Evolutionary conservation across 1,139 yeast genomes (phyloP).

Genomic region (Saccharomyces pastorianus): DNA sequence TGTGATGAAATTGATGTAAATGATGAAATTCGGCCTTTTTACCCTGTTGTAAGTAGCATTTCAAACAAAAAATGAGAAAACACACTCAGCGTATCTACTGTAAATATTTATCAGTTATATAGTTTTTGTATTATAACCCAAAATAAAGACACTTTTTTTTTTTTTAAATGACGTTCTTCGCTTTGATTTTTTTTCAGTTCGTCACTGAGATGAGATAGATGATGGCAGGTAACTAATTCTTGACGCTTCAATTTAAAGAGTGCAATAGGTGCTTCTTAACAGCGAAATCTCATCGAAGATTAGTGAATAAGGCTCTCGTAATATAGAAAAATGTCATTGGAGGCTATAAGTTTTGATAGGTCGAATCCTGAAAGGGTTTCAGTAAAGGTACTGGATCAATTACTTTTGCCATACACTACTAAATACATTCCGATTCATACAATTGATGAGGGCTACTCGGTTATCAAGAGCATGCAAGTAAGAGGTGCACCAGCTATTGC

Average conservation of each 20-base stretch:
- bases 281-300: background rate
- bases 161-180: background rate
- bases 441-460: slow-evolving; percentile 67
- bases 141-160: background rate
- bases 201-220: background rate
- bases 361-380: slow-evolving; percentile 29
- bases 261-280: background rate
- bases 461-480: slow-evolving; percentile 85
- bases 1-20: background rate
- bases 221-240: background rate
- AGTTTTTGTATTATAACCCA: background rate
- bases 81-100: background rate
- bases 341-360: slow-evolving; percentile 65
- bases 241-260: no score
- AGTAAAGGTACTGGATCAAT: slow-evolving; percentile 70
- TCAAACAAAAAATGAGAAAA: background rate
- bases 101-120: background rate
- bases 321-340: slow-evolving; percentile 32
- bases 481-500: slow-evolving; percentile 99
- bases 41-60: background rate
- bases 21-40: background rate
- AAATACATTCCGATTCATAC: slow-evolving; percentile 52
- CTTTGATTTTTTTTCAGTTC: background rate
- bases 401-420: slow-evolving; percentile 71
- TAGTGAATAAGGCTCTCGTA: no score